phyloP scores from a whole-genome alignment of 345 rosid genomes.

The Cochlearia excelsa region DNA sequence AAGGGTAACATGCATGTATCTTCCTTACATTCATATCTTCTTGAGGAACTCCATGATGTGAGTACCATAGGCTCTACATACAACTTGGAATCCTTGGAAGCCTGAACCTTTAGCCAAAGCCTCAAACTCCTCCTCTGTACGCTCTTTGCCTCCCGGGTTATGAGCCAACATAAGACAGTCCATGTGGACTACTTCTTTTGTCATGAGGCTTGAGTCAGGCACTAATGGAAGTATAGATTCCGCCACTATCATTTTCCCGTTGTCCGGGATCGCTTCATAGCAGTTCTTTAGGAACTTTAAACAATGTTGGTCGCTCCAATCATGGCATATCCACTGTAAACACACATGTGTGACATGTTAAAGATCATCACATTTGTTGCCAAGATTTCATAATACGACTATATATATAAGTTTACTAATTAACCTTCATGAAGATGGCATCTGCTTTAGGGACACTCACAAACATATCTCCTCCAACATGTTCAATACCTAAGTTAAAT shows the following conservation, averaged over 20 bases:
- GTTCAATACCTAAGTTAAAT: slow-evolving; percentile 54
- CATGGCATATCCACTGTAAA: slow-evolving; percentile 79
- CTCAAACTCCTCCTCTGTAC: slow-evolving; percentile 24
- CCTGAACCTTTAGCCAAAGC: slow-evolving; percentile 26
- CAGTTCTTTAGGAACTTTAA: slow-evolving; percentile 55
- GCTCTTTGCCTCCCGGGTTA: slow-evolving; percentile 33
- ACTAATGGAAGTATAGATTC: slow-evolving; percentile 16
- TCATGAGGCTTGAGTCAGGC: background rate
- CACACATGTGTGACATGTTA: background rate
- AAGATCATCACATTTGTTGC: background rate
- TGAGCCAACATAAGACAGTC: slow-evolving; percentile 18
- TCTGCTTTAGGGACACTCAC: slow-evolving; percentile 64
- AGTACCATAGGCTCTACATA: background rate
- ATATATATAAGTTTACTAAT: background rate
- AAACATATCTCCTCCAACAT: slow-evolving; percentile 85
- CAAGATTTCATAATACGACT: background rate
- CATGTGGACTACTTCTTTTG: background rate
- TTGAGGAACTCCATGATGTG: background rate
- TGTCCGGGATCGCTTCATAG: slow-evolving; percentile 22
- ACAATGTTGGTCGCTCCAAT: slow-evolving; percentile 80
- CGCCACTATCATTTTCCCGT: slow-evolving; percentile 28
- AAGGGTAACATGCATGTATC: background rate
- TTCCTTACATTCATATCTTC: slow-evolving; percentile 3
- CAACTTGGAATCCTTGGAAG: slow-evolving; percentile 12
- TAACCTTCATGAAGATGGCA: slow-evolving; percentile 85